Percentiles rank a stretch among this genome's conserved stretches.
phyloP scores from a whole-genome alignment of 768 basidiomycete genomes.

The Mycena epipterygia region DNA sequence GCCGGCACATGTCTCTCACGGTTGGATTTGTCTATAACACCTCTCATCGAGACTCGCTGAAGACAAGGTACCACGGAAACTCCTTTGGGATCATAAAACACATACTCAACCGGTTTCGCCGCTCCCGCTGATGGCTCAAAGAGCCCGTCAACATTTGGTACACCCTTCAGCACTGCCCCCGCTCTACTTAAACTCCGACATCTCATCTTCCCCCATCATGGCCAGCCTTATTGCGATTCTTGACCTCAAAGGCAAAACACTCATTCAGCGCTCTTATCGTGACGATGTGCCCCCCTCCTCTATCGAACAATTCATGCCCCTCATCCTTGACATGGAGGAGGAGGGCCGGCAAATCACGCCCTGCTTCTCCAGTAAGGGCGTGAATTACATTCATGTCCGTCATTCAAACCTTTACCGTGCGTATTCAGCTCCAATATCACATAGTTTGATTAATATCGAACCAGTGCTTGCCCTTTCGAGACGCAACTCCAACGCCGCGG shows the following conservation, averaged over 20 bases:
- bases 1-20: too few species aligned
- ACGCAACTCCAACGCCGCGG: conserved; percentile 95
- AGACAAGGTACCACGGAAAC: too few species aligned
- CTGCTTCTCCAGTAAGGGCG: conserved; percentile 93
- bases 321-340: conserved; percentile 96
- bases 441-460: too few species aligned
- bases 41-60: too few species aligned
- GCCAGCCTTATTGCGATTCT: conserved; percentile 90
- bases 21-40: too few species aligned
- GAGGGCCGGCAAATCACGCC: conserved; percentile 97
- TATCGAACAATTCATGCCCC: conserved; percentile 93
- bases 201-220: conserved; percentile 50
- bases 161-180: too few species aligned
- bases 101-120: too few species aligned
- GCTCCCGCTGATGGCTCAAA: too few species aligned
- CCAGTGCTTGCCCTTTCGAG: conserved; percentile 96
- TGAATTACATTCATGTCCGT: conserved; percentile 99
- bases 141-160: too few species aligned
- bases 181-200: too few species aligned
- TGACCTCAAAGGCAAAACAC: conserved; percentile 97
- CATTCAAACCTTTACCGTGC: conserved; percentile 98
- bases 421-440: too few species aligned
- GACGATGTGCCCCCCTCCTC: conserved; percentile 94
- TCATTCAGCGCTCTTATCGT: conserved; percentile 96
- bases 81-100: too few species aligned